Evolutionary conservation across 208 protist genomes (phyloP).

Genomic region (Vickermania ingenoplastis): DNA sequence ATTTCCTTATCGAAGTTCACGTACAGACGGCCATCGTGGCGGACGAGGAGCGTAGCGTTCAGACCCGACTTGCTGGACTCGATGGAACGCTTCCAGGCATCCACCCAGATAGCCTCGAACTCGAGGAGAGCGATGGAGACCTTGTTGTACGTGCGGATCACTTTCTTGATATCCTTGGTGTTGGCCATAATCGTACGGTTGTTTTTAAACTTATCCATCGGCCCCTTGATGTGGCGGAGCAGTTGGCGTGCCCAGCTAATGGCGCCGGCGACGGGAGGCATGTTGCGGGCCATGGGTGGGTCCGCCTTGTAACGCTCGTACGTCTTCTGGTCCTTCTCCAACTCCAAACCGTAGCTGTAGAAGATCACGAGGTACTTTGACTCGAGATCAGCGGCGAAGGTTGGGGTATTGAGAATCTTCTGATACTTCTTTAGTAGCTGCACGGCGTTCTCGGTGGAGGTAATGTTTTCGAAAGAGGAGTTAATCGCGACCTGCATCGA

Average conservation of each 20-base stretch:
- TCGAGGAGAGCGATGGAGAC: conserved; percentile 91
- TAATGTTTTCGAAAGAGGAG: conserved; percentile 94
- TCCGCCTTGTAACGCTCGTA: conserved; percentile 94
- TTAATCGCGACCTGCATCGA: conserved; percentile 94
- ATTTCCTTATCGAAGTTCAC: conserved; percentile 98
- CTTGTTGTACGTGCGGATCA: conserved; percentile 96
- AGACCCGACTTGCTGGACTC: conserved; percentile 90
- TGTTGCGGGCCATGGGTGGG: conserved; percentile 91
- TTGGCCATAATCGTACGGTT: conserved; percentile 92
- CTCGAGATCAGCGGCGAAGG: conserved; percentile 89
- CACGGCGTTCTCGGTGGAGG: conserved; percentile 89
- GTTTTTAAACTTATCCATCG: conserved; percentile 94
- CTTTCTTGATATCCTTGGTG: conserved; percentile 94
- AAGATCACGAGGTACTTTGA: conserved; percentile 95
- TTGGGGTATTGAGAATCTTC: conserved; percentile 87
- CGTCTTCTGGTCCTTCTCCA: conserved; percentile 93
- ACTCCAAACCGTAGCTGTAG: conserved; percentile 92
- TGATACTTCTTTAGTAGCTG: conserved; percentile 92
- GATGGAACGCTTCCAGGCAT: conserved; percentile 93
- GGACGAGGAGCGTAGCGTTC: conserved; percentile 93
- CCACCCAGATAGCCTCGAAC: conserved; percentile 94
- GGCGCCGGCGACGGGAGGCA: conserved; percentile 91
- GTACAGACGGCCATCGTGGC: conserved; percentile 90
- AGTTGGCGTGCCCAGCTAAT: conserved; percentile 95
- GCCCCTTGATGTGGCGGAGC: conserved; percentile 93